These are phyloP conservation scores for Camellia japonica DNA, from an alignment of 148 eudicot species.

Conservation along the genomic window DNA sequence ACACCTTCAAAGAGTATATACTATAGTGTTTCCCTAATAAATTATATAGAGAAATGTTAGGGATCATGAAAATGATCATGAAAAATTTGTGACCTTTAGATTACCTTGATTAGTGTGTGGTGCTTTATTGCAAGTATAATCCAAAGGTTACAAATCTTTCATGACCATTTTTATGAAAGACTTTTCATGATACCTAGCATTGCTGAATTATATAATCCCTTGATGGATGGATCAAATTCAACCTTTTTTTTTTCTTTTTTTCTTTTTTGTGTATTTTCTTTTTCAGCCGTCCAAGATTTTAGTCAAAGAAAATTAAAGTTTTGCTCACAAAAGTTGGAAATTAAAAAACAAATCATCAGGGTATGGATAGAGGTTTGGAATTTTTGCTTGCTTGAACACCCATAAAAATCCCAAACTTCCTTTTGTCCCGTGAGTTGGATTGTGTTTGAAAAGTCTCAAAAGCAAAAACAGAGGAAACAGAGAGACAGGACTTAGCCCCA, in stretches of 20 bases:
- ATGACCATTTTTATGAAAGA: no score
- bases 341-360: background rate
- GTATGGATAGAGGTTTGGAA: constrained; percentile 16
- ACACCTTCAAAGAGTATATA: no score
- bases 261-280: background rate
- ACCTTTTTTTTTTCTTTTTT: background rate
- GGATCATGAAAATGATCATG: no score
- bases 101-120: no score
- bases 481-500: constrained; percentile 10
- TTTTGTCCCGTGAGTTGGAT: constrained; percentile 8
- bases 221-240: constrained; percentile 14
- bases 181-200: no score
- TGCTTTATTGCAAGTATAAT: no score
- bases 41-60: no score
- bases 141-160: no score
- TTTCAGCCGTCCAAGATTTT: constrained; percentile 12
- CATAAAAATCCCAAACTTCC: background rate
- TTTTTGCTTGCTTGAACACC: constrained; percentile 7
- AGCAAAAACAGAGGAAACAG: constrained; percentile 9
- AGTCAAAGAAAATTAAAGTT: constrained; percentile 12
- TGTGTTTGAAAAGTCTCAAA: background rate
- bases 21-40: background rate
- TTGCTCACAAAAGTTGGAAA: background rate
- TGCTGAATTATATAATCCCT: no score
- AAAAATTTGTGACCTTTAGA: no score